Evolutionary conservation across 768 basidiomycete genomes (phyloP), one percentile per base, ranked within the genome.

Genomic region (Russula abietina): DNA sequence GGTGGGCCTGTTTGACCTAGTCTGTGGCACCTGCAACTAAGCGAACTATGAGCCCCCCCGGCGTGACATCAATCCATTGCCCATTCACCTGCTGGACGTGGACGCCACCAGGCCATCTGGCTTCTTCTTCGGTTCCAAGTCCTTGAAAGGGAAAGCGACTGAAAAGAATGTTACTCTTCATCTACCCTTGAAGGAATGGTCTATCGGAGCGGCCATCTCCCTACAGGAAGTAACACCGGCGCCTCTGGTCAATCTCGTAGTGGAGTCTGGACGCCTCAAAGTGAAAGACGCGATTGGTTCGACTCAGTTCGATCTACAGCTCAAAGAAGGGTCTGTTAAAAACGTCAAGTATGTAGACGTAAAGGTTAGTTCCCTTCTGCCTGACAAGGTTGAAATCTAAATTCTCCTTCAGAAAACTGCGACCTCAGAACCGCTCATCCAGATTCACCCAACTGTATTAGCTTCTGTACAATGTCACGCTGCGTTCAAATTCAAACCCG

Each of bases 141-240:
- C 17, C 7, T 49, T 33, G 5, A 60, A 49, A 39, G 58, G 36
- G 17, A 59, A 55, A 49, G 28, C 38, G 62, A 5, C 57, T 17
- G 50, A 4, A 45, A 49, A 22, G 11, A 32, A 3, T 4, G 19
- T 36, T 7, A 28, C 49, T 24, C 28, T n/a, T 14, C 17, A 49
- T 43, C 28, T 64, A 30, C 62, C 62, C 5, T 32, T 64, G 30
- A 57, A 59, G 22, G 53, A 36, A 16, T 64, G 57, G 57, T 48
- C 62, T 2, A 60, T 64, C 17, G 62, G 58, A n/a, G 22, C 8
- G 17, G 48, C 26, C 39, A 49, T 59, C 22, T 54, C 39, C 22
- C 24, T 53, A 5, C 58, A 53, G 16, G 53, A 53, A 26, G 30
- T 26, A 33, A 38, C 48, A 41, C 22, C 48, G n/a, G 48, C 36